A percentile compares a stretch with the other conserved stretches of the same genome.
These are phyloP conservation scores for Rhododendron griersonianum DNA, from an alignment of 148 eudicot genomes.

Conservation along the genomic window DNA sequence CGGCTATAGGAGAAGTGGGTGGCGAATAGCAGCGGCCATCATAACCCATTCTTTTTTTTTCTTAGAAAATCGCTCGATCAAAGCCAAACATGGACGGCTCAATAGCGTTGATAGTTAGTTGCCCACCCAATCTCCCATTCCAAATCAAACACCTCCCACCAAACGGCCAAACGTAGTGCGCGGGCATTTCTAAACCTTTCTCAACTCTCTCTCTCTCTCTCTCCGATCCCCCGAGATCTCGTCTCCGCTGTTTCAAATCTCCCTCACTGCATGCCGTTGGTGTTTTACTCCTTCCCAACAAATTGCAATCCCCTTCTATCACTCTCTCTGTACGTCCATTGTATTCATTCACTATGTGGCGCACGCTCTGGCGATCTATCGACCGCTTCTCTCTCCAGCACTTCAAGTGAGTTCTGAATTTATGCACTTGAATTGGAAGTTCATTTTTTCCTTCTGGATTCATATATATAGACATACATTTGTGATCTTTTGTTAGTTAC, in stretches of 20 bases:
- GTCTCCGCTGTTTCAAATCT: not conserved
- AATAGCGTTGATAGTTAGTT: not conserved
- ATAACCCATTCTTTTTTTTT: too few species aligned
- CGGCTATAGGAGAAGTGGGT: not conserved
- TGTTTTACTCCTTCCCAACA: not conserved
- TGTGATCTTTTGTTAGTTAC: not conserved
- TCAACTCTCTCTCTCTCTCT: not conserved
- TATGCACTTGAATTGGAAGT: not conserved
- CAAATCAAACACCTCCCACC: not conserved
- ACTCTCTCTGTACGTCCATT: not conserved
- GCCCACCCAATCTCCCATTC: not conserved
- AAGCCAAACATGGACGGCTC: not conserved
- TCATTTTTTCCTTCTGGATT: not conserved
- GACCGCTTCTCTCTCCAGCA: constrained; percentile 54
- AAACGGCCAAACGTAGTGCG: not conserved
- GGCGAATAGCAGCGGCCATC: not conserved
- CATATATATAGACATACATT: not conserved
- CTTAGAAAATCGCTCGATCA: not conserved
- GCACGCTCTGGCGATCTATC: constrained; percentile 44
- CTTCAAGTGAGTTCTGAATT: constrained; percentile 28
- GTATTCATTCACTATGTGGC: constrained; percentile 30
- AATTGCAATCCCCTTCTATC: not conserved
- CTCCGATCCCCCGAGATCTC: not conserved
- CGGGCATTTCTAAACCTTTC: not conserved
- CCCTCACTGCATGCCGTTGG: not conserved